phyloP scores from a whole-genome alignment of 2,329 filamentous ascomycete genomes.

The Fusarium ramigenum region DNA sequence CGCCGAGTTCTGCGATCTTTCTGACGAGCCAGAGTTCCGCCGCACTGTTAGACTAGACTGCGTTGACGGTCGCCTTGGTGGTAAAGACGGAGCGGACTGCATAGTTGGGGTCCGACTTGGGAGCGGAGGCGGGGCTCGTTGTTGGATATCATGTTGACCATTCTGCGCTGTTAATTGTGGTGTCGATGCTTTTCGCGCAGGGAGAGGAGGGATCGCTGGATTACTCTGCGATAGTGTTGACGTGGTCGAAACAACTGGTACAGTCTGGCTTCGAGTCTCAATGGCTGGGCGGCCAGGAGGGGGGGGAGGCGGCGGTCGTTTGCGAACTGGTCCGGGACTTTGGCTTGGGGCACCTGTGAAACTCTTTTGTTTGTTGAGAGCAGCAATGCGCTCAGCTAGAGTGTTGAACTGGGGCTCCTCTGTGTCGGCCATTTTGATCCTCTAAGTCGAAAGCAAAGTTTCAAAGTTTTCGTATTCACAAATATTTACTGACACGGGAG shows the following conservation, averaged over 20 bases:
- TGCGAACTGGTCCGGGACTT: constrained; percentile 56
- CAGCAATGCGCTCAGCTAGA: constrained; percentile 70
- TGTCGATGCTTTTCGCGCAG: constrained; percentile 25
- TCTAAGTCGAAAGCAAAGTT: not conserved
- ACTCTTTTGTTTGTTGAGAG: constrained; percentile 69
- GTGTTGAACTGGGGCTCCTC: constrained; percentile 70
- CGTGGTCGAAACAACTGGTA: constrained; percentile 48
- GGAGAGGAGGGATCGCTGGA: constrained; percentile 34
- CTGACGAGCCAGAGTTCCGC: constrained; percentile 67
- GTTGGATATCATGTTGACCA: constrained; percentile 25
- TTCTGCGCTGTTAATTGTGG: constrained; percentile 9
- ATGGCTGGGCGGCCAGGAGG: constrained; percentile 55
- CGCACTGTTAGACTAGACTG: constrained; percentile 54
- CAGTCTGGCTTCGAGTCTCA: constrained; percentile 49
- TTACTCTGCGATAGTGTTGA: constrained; percentile 24
- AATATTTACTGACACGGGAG: not conserved
- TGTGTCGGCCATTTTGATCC: constrained; percentile 63
- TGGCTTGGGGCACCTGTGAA: constrained; percentile 55
- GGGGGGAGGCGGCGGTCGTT: constrained; percentile 46
- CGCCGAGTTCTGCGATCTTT: constrained; percentile 63
- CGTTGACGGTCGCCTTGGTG: constrained; percentile 59
- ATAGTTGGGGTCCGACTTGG: constrained; percentile 46
- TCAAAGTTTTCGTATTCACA: not conserved
- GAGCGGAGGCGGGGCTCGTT: constrained; percentile 48
- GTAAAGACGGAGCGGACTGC: constrained; percentile 57